Evolutionary conservation across 176 grass and related monocot genomes (phyloP).

Genomic region (Elymus sibiricus): DNA sequence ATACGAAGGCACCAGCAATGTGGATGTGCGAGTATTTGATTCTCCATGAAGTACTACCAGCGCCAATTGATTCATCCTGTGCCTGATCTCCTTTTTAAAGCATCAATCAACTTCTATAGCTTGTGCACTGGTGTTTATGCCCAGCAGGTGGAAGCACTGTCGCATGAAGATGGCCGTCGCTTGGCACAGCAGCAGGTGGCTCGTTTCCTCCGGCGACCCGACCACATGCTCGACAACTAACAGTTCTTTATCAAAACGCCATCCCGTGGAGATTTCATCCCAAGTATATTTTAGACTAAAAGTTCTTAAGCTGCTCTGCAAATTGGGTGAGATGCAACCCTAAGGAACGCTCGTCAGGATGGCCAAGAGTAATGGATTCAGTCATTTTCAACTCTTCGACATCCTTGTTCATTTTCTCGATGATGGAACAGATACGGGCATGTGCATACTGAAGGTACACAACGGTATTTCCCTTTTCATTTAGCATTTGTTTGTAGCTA

Average conservation of each 20-base stretch:
- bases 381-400: constrained; percentile 64
- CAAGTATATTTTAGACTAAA: too few species aligned
- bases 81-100: too few species aligned
- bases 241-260: too few species aligned
- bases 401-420: constrained; percentile 77
- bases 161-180: constrained; percentile 58
- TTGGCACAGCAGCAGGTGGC: constrained; percentile 60
- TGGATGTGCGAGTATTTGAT: too few species aligned
- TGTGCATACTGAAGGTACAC: constrained; percentile 15
- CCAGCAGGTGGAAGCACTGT: constrained; percentile 58
- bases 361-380: constrained; percentile 53
- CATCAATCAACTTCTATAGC: constrained; percentile 4
- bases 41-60: too few species aligned
- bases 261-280: too few species aligned
- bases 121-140: constrained; percentile 70
- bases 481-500: constrained; percentile 74
- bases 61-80: too few species aligned
- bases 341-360: constrained; percentile 79
- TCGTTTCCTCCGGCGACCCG: constrained; percentile 55
- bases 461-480: constrained; percentile 45
- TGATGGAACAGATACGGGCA: constrained; percentile 74
- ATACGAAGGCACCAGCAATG: too few species aligned
- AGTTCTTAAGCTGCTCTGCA: constrained; percentile 26
- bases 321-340: constrained; percentile 88
- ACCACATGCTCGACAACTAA: constrained; percentile 72